Percentiles rank a stretch among this genome's conserved stretches.
phyloP scores from a whole-genome alignment of 257 asterid species.

The Nicotiana paniculata region DNA sequence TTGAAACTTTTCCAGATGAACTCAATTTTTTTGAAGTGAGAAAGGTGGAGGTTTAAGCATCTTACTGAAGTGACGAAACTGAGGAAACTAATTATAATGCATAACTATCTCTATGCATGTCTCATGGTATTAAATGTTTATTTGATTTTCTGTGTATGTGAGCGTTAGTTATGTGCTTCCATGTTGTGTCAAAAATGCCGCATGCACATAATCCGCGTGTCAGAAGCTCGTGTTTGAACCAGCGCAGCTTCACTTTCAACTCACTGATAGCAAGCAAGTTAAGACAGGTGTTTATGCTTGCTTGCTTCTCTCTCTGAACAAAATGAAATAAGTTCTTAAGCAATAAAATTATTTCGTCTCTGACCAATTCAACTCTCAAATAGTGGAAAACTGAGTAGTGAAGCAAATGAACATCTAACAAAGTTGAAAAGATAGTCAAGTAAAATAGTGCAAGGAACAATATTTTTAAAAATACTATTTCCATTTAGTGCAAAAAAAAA shows the following conservation, averaged over 20 bases:
- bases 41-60: background rate
- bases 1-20: background rate
- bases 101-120: background rate
- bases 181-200: background rate
- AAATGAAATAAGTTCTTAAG: background rate
- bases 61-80: background rate
- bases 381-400: background rate
- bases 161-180: background rate
- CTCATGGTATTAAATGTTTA: background rate
- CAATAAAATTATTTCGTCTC: background rate
- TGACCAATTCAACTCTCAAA: background rate
- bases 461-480: background rate
- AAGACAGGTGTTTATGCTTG: background rate
- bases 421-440: background rate
- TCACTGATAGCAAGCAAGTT: background rate
- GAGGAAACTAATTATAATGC: background rate
- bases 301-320: slow-evolving; percentile 1
- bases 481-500: background rate
- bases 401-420: background rate
- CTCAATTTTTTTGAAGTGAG: too few relatives aligned
- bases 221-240: background rate
- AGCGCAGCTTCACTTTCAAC: background rate
- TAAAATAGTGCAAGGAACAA: background rate
- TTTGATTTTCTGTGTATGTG: background rate
- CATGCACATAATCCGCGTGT: background rate